Evolutionary conservation across 352 stramenopile species (phyloP).

Genomic region (Phytophthora hibernalis): DNA sequence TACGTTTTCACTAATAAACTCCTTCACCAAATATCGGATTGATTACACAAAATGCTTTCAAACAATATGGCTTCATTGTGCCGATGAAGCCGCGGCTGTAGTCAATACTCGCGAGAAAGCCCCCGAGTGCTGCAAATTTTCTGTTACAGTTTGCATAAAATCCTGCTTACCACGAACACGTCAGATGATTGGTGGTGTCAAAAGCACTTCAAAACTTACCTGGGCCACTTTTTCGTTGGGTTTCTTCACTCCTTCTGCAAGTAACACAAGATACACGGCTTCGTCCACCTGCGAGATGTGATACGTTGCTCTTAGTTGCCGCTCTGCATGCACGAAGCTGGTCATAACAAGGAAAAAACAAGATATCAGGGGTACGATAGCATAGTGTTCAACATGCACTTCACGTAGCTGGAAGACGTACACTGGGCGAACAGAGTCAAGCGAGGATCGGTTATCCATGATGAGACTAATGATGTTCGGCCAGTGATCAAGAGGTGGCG

Average conservation of each 20-base stretch:
- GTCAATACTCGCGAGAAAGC: slow-evolving; percentile 53
- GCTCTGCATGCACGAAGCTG: slow-evolving; percentile 76
- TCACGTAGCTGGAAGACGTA: slow-evolving; percentile 34
- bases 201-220: slow-evolving; percentile 35
- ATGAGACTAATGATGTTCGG: slow-evolving; percentile 90
- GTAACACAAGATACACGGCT: slow-evolving; percentile 75
- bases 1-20: slow-evolving; percentile 13
- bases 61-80: slow-evolving; percentile 11
- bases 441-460: slow-evolving; percentile 75
- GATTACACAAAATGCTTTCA: slow-evolving; percentile 31
- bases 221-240: slow-evolving; percentile 74
- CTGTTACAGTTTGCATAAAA: slow-evolving; percentile 83
- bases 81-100: slow-evolving; percentile 5
- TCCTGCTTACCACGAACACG: slow-evolving; percentile 47
- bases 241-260: slow-evolving; percentile 75
- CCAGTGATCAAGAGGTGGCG: slow-evolving; percentile 74
- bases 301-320: slow-evolving; percentile 72
- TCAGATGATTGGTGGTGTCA: neutral
- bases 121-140: slow-evolving; percentile 79
- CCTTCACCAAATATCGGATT: slow-evolving; percentile 20
- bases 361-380: neutral
- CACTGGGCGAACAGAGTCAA: slow-evolving; percentile 63
- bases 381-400: no score
- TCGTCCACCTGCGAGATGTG: slow-evolving; percentile 80
- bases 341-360: neutral